Evolutionary conservation across 2,329 filamentous ascomycete species (phyloP).

Genomic region (Pyricularia pennisetigena): DNA sequence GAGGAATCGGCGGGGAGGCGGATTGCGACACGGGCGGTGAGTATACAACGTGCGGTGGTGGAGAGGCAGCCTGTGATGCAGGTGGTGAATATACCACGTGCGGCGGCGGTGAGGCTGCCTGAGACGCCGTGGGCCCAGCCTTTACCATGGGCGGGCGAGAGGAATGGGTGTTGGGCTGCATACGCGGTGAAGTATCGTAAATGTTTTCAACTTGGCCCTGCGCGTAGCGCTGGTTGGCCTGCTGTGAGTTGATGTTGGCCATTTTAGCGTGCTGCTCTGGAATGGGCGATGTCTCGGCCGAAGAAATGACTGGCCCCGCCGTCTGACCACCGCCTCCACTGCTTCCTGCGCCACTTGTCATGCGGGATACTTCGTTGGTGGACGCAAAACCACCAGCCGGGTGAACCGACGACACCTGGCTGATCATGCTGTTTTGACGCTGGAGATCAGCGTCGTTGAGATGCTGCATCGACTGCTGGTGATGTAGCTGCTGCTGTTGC

Average conservation of each 20-base stretch:
- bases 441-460: constrained; percentile 8
- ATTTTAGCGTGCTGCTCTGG: constrained; percentile 1
- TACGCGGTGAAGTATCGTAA: constrained; percentile 17
- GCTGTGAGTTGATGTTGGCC: constrained; percentile 7
- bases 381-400: constrained; percentile 1
- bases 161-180: not conserved
- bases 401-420: constrained; percentile 16
- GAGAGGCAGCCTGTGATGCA: not conserved
- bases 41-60: not conserved
- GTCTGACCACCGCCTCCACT: not conserved
- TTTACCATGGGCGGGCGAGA: not conserved
- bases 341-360: not conserved
- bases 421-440: constrained; percentile 16
- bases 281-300: not conserved
- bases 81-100: not conserved
- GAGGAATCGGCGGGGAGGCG: not conserved
- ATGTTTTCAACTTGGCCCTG: constrained; percentile 18
- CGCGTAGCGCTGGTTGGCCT: constrained; percentile 9
- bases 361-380: not conserved
- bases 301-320: not conserved
- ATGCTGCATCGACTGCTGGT: constrained; percentile 5
- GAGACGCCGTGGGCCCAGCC: not conserved
- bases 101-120: not conserved
- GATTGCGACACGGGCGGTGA: not conserved
- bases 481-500: not conserved